Conservation (phyloP, 23 red algal species). For the Pyropia yezoensis region DNA sequence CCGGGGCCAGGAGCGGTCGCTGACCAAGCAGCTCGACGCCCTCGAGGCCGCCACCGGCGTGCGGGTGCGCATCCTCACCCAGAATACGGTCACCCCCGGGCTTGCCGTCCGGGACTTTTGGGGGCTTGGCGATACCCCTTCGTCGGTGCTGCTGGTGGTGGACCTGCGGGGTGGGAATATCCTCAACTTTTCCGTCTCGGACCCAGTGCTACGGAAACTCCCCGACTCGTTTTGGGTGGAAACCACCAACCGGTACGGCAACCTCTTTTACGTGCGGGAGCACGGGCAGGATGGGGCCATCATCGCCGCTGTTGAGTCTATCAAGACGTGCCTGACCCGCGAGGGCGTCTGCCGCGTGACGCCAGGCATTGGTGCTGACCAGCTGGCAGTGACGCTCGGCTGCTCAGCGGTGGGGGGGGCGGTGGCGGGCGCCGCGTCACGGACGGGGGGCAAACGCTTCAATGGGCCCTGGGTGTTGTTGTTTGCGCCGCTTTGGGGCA, state of each 20-base stretch:
- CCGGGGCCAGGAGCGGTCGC: no score
- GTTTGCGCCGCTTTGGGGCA: slow-evolving; percentile 75
- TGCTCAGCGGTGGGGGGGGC: slow-evolving; percentile 36
- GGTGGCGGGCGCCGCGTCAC: slow-evolving; percentile 52
- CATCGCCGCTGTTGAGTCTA: slow-evolving; percentile 27
- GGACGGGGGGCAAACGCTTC: slow-evolving; percentile 34
- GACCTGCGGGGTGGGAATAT: slow-evolving; percentile 57
- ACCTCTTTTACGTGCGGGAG: slow-evolving; percentile 71
- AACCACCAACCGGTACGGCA: slow-evolving; percentile 64
- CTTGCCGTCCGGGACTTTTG: slow-evolving; percentile 30
- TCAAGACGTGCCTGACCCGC: slow-evolving; percentile 37
- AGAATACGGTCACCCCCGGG: slow-evolving; percentile 29
- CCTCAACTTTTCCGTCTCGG: slow-evolving; percentile 56
- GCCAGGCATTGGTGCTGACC: slow-evolving; percentile 72
- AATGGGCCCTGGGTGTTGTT: slow-evolving; percentile 53
- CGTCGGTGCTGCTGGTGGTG: slow-evolving; percentile 34
- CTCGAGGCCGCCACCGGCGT: slow-evolving; percentile 21
- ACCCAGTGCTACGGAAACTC: slow-evolving; percentile 35
- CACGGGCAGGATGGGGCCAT: slow-evolving; percentile 59
- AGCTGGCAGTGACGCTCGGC: slow-evolving; percentile 48
- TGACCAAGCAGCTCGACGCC: no score
- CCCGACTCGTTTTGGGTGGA: slow-evolving; percentile 67
- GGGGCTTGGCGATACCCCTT: slow-evolving; percentile 22
- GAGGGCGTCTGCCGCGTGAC: slow-evolving; percentile 46
- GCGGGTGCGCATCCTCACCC: slow-evolving; percentile 49